These are phyloP conservation scores for Penicillium janthinellum DNA, from an alignment of 2,329 filamentous ascomycete species.

Conservation along the genomic window DNA sequence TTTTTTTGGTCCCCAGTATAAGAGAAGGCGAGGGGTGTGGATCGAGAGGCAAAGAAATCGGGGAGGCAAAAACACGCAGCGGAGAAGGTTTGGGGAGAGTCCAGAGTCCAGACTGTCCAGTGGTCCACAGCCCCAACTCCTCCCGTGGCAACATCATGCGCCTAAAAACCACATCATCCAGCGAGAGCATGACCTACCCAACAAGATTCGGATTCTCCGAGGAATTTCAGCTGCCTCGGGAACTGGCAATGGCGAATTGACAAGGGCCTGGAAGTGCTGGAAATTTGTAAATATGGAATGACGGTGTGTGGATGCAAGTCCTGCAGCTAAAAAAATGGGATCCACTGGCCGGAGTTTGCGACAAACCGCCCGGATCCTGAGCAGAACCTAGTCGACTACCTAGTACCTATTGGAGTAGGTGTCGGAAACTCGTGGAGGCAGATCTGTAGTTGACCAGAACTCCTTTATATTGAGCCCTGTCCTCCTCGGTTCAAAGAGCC, in stretches of 20 bases:
- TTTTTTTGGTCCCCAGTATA: neutral
- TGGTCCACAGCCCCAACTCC: neutral
- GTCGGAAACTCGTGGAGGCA: too few species aligned
- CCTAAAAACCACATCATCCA: neutral
- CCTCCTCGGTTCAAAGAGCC: neutral
- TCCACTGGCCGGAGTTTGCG: conserved; percentile 13
- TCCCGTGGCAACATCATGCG: conserved; percentile 6
- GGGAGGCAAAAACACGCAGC: neutral
- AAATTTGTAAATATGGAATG: conserved; percentile 20
- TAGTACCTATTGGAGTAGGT: neutral
- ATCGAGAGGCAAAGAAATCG: neutral
- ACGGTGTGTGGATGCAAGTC: conserved; percentile 30
- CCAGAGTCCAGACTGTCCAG: neutral
- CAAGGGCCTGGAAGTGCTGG: neutral
- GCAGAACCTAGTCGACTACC: neutral
- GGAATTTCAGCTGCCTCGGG: neutral
- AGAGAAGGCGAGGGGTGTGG: neutral
- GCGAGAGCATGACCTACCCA: conserved; percentile 1
- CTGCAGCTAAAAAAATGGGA: conserved; percentile 19
- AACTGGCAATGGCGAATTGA: conserved; percentile 1
- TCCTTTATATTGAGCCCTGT: neutral
- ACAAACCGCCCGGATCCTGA: neutral
- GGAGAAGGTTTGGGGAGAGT: neutral
- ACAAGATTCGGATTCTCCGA: neutral
- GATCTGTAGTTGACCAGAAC: neutral